These are phyloP conservation scores for Russula virescens DNA, from an alignment of 768 basidiomycete genomes.

Conservation along the genomic window DNA sequence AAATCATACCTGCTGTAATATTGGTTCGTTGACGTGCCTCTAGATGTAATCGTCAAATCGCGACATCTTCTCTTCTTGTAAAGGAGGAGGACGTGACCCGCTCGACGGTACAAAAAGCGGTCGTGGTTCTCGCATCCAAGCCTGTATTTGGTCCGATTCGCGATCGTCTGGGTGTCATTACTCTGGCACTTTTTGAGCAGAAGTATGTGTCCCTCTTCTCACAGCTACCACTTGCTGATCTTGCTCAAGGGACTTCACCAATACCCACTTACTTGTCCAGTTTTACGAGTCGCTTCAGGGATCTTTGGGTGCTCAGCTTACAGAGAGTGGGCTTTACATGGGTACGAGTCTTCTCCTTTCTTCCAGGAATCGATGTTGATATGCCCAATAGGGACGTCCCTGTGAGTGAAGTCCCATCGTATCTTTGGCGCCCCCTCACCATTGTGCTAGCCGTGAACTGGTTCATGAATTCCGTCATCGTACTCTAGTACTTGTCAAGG, in stretches of 20 bases:
- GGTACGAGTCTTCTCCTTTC: conserved; percentile 43
- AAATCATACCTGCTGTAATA: background rate
- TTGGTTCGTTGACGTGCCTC: background rate
- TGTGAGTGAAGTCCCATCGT: conserved; percentile 38
- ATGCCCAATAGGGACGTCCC: conserved; percentile 51
- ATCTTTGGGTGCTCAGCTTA: conserved; percentile 73
- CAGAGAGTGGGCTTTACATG: conserved; percentile 92
- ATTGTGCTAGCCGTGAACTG: conserved; percentile 65
- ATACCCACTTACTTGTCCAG: conserved; percentile 83
- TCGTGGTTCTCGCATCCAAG: conserved; percentile 87
- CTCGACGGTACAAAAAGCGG: conserved; percentile 95
- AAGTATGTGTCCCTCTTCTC: conserved; percentile 35
- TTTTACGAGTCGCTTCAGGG: conserved; percentile 74
- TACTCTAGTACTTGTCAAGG: conserved; percentile 89
- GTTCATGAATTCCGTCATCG: conserved; percentile 91
- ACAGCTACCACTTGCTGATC: conserved; percentile 1
- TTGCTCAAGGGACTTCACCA: conserved; percentile 69
- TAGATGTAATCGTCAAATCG: conserved; percentile 94
- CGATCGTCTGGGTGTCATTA: conserved; percentile 92
- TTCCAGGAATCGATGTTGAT: conserved; percentile 1
- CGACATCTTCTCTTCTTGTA: conserved; percentile 68
- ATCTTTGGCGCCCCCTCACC: background rate
- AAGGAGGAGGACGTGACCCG: conserved; percentile 85
- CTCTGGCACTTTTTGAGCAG: conserved; percentile 85
- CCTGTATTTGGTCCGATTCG: conserved; percentile 93